These are phyloP conservation scores for Gossypium australe DNA, from an alignment of 345 rosid genomes.

Conservation along the genomic window DNA sequence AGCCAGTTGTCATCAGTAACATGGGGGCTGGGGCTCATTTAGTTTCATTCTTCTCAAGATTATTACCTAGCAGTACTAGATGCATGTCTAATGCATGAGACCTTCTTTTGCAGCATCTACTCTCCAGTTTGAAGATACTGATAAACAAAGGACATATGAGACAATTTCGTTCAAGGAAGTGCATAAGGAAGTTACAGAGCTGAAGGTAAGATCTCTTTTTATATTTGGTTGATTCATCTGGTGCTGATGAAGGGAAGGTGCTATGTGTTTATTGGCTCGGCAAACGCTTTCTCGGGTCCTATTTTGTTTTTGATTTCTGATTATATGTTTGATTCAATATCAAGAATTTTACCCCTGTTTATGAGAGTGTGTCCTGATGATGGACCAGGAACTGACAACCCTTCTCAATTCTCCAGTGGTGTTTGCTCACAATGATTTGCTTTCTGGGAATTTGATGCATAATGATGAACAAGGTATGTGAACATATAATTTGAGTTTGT, in stretches of 20 bases:
- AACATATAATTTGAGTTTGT: background rate
- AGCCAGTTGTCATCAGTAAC: background rate
- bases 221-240: background rate
- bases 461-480: constrained; percentile 76
- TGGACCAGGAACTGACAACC: constrained; percentile 79
- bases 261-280: background rate
- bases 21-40: background rate
- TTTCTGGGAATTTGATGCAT: constrained; percentile 86
- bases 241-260: background rate
- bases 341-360: constrained; percentile 12
- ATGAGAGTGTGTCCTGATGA: constrained; percentile 25
- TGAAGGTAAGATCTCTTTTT: constrained; percentile 48
- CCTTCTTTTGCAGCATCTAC: constrained; percentile 55
- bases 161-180: constrained; percentile 70
- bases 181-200: constrained; percentile 58
- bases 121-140: constrained; percentile 65
- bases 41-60: background rate
- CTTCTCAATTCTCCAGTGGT: constrained; percentile 74
- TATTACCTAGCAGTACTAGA: background rate
- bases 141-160: constrained; percentile 58
- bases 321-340: constrained; percentile 11
- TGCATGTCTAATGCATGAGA: constrained; percentile 13
- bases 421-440: constrained; percentile 91
- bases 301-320: background rate
- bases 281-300: background rate